A percentile compares a stretch with the other conserved stretches of the same genome.
Evolutionary conservation across 192 early-diverging fungal species (phyloP).

Genomic region (Powellomyces hirtus): DNA sequence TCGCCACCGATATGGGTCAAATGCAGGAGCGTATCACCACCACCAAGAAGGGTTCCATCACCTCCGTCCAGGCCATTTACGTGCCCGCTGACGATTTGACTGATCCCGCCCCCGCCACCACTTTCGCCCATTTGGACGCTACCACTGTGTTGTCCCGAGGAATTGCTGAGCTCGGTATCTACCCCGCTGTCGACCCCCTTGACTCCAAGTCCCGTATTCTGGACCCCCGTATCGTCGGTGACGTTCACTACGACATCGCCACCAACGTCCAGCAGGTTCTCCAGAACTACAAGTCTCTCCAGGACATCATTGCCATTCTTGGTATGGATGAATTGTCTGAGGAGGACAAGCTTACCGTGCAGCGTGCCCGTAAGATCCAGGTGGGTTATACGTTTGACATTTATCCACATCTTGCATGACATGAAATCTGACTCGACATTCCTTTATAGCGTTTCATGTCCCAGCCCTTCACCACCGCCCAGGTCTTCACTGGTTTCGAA

Average conservation of each 20-base stretch:
- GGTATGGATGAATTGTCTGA: conserved; percentile 99
- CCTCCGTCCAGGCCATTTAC: conserved; percentile 95
- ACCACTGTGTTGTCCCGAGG: conserved; percentile 98
- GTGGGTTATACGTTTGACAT: conserved; percentile 10
- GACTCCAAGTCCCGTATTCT: conserved; percentile 98
- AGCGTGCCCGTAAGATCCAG: conserved; percentile 99
- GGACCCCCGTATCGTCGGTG: conserved; percentile 94
- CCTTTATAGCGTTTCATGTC: conserved; percentile 91
- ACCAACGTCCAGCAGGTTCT: conserved; percentile 93
- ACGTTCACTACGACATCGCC: conserved; percentile 92
- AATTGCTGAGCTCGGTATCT: conserved; percentile 99
- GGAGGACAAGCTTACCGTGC: conserved; percentile 97
- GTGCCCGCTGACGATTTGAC: conserved; percentile 99
- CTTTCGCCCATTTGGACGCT: conserved; percentile 98
- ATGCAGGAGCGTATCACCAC: conserved; percentile 99
- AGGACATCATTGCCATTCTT: conserved; percentile 99
- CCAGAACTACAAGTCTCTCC: conserved; percentile 98
- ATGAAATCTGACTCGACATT: too few species aligned
- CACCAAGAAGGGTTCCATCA: conserved; percentile 99
- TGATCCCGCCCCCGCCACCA: conserved; percentile 98
- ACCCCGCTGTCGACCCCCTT: conserved; percentile 97
- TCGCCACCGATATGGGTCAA: conserved; percentile 98
- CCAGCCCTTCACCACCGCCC: conserved; percentile 96
- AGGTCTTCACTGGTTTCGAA: conserved; percentile 96
- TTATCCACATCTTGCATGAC: background rate